phyloP scores from a whole-genome alignment of 306 rosid species.

The Oxytropis ochrocephala region DNA sequence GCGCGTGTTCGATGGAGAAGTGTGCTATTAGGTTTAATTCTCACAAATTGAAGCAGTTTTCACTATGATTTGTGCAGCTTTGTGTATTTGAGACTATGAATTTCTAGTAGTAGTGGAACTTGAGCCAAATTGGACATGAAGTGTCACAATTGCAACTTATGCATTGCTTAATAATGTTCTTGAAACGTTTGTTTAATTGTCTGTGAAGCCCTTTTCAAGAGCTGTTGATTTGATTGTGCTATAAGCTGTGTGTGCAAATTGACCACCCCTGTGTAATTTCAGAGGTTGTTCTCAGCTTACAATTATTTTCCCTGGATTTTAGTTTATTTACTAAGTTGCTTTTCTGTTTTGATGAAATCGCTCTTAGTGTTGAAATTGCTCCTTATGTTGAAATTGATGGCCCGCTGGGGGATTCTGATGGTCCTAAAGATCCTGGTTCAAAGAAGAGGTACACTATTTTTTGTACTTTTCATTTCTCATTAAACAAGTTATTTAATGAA shows the following conservation, averaged over 20 bases:
- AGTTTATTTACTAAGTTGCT: constrained; percentile 12
- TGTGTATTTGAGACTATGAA: neutral
- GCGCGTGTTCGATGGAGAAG: neutral
- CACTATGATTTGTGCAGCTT: neutral
- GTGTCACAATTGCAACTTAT: neutral
- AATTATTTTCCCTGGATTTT: neutral
- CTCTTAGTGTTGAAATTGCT: constrained; percentile 54
- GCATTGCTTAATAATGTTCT: neutral
- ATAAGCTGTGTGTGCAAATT: neutral
- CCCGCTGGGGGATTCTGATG: constrained; percentile 65
- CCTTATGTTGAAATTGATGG: constrained; percentile 60
- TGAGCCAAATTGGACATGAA: neutral
- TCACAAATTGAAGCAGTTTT: neutral
- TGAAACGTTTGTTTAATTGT: neutral
- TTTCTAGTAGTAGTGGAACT: constrained; percentile 14
- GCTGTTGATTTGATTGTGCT: neutral
- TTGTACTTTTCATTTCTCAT: neutral
- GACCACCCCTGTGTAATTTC: neutral
- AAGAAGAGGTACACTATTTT: constrained; percentile 63
- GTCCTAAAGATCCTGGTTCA: constrained; percentile 54
- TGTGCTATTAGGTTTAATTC: neutral
- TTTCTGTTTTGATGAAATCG: constrained; percentile 17
- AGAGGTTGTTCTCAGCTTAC: neutral
- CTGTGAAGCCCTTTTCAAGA: neutral
- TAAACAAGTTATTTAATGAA: neutral